Evolutionary conservation across 2,329 filamentous ascomycete genomes (phyloP).

Genomic region (Colletotrichum sansevieriae): DNA sequence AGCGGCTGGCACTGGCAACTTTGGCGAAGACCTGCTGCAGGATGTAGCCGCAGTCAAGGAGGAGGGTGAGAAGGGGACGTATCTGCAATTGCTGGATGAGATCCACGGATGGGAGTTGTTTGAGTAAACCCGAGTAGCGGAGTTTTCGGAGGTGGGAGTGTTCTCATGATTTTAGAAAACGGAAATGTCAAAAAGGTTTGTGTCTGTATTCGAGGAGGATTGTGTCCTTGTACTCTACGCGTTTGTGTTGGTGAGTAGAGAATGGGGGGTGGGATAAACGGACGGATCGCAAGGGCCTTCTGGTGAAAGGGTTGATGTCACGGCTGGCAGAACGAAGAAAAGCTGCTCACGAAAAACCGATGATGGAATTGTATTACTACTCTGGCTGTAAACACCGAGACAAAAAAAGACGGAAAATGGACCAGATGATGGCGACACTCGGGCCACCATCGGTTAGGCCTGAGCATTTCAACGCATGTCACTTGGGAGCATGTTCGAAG

Average conservation of each 20-base stretch:
- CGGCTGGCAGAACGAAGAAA: slow-evolving; percentile 1
- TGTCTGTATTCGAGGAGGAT: too few relatives aligned
- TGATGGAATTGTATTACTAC: slow-evolving; percentile 23
- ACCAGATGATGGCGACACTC: background rate
- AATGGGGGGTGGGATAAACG: background rate
- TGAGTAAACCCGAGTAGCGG: background rate
- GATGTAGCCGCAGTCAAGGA: slow-evolving; percentile 58
- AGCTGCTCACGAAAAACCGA: slow-evolving; percentile 2
- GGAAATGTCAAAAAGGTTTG: background rate
- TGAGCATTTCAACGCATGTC: background rate
- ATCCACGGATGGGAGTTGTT: slow-evolving; percentile 51
- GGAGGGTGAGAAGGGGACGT: slow-evolving; percentile 51
- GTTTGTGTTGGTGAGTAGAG: background rate
- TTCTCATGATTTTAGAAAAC: background rate
- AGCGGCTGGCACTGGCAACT: slow-evolving; percentile 58
- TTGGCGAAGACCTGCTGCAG: slow-evolving; percentile 65
- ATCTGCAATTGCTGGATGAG: slow-evolving; percentile 55
- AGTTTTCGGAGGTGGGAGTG: too few relatives aligned
- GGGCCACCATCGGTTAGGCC: background rate
- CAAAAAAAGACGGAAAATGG: background rate
- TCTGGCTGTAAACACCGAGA: background rate
- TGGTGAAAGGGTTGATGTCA: slow-evolving; percentile 21
- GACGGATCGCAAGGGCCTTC: background rate
- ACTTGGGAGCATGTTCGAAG: slow-evolving; percentile 49
- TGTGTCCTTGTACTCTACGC: background rate